Evolutionary conservation across 2,329 filamentous ascomycete genomes (phyloP).

Genomic region (Xylariaceae sp.): DNA sequence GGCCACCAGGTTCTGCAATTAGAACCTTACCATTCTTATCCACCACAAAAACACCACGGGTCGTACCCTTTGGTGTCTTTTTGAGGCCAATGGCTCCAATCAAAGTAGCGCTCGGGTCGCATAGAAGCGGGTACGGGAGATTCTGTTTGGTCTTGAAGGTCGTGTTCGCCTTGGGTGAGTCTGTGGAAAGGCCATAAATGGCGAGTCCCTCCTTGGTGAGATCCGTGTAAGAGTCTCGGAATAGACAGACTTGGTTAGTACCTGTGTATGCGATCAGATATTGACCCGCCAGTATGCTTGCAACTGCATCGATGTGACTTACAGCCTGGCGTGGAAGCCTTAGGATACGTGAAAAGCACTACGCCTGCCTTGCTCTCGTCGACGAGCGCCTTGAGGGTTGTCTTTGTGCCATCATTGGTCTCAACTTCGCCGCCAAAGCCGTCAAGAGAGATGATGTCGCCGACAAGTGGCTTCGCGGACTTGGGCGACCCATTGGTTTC

Average conservation of each 20-base stretch:
- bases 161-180: conserved; percentile 90
- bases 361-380: conserved; percentile 85
- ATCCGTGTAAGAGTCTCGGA: conserved; percentile 82
- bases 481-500: conserved; percentile 45
- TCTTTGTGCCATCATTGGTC: conserved; percentile 83
- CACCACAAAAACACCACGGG: conserved; percentile 86
- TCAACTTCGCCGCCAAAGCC: conserved; percentile 76
- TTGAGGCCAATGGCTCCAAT: conserved; percentile 89
- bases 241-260: conserved; percentile 91
- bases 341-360: conserved; percentile 94
- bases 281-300: background rate
- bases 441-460: conserved; percentile 62
- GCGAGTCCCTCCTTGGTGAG: conserved; percentile 80
- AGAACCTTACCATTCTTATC: conserved; percentile 83
- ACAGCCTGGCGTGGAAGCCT: conserved; percentile 94
- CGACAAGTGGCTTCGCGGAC: conserved; percentile 56
- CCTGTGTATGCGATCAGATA: conserved; percentile 57
- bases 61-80: conserved; percentile 81
- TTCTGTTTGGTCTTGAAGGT: conserved; percentile 92
- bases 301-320: conserved; percentile 51
- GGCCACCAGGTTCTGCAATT: conserved; percentile 75
- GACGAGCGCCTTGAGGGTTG: conserved; percentile 79
- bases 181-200: conserved; percentile 89
- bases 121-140: conserved; percentile 86
- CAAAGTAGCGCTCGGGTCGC: conserved; percentile 76